Conservation (phyloP, 2,329 filamentous ascomycete species). For the Cercospora sp. region DNA sequence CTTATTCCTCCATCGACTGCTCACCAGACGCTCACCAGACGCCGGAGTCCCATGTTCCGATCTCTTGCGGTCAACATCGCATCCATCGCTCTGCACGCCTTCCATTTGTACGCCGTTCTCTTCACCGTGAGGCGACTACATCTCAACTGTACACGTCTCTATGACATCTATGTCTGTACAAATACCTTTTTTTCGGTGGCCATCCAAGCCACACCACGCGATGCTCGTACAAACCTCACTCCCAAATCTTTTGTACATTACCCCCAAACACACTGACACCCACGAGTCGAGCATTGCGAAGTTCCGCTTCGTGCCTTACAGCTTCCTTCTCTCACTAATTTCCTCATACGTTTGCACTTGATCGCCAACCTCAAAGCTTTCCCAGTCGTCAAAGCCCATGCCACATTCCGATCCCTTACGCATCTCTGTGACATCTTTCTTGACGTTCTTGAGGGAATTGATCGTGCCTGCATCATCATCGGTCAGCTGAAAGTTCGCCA, state of each 20-base stretch:
- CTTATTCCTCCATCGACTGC: neutral
- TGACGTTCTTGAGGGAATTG: slow-evolving; percentile 81
- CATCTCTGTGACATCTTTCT: slow-evolving; percentile 89
- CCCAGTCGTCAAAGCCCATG: slow-evolving; percentile 78
- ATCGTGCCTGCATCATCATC: slow-evolving; percentile 62
- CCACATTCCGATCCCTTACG: slow-evolving; percentile 93
- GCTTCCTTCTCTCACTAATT: slow-evolving; percentile 66
- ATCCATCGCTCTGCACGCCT: too few relatives aligned
- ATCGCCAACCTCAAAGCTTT: slow-evolving; percentile 77
- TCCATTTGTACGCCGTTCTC: too few relatives aligned
- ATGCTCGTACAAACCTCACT: neutral
- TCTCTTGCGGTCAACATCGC: too few relatives aligned
- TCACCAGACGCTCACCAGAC: neutral
- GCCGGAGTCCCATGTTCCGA: too few relatives aligned
- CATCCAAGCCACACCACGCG: neutral
- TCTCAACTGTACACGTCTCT: neutral
- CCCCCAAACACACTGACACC: neutral
- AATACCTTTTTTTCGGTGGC: neutral
- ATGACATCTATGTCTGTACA: neutral
- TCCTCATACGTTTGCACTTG: slow-evolving; percentile 86
- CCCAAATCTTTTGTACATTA: neutral
- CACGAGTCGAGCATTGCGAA: neutral
- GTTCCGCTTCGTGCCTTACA: slow-evolving; percentile 38
- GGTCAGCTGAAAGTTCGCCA: slow-evolving; percentile 15
- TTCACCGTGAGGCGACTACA: neutral